Base-by-base conservation (phyloP, 345 rosid species). In the Pistacia vera region DNA sequence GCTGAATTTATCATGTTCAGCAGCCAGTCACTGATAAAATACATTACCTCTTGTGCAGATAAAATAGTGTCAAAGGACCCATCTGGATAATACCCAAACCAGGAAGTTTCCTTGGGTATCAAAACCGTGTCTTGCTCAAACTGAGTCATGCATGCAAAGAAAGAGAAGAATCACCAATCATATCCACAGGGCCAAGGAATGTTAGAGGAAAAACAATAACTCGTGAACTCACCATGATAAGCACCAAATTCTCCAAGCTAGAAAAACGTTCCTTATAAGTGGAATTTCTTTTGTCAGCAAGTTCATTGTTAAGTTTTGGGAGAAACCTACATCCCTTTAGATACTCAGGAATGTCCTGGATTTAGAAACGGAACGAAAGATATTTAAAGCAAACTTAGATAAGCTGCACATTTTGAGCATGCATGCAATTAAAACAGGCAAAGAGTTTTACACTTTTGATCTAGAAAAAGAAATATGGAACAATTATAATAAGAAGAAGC, bases 71-170 rank as follows among this genome's bases (percentile, higher is more conserved):
- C 66, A 49, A 86, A 89, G 65, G 88, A 60, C 0, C 97, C 94
- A 66, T 90, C 97, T n/a, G 91, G 90, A 80, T 83, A 91, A 74
- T 91, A 89, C 36, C 98, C 94, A 70, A 91, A 95, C 90, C 90
- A 87, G 67, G 98, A 82, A 10, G 97, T 95, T 86, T 91, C 92
- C 77, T 88, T 93, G 2, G 98, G 97, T 81, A 89, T 75, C 87
- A 91, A 78, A 76, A 91, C 83, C 0, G 88, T 82, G 74, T 93
- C 98, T 0, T 91, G 91, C 71, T 93, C 95, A 81, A 95, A 95
- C 98, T 91, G 85, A 69, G 67, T 69, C 33, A 52, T 35, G 66
- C 63, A 77, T 13, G 61, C 17, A 72, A 66, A 68, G 52, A 25
- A 10, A 8, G 36, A 74, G 65, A 71, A 72, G 62, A 55, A 71